These are phyloP conservation scores for Mycena filopes DNA, from an alignment of 768 basidiomycete genomes.

Conservation along the genomic window DNA sequence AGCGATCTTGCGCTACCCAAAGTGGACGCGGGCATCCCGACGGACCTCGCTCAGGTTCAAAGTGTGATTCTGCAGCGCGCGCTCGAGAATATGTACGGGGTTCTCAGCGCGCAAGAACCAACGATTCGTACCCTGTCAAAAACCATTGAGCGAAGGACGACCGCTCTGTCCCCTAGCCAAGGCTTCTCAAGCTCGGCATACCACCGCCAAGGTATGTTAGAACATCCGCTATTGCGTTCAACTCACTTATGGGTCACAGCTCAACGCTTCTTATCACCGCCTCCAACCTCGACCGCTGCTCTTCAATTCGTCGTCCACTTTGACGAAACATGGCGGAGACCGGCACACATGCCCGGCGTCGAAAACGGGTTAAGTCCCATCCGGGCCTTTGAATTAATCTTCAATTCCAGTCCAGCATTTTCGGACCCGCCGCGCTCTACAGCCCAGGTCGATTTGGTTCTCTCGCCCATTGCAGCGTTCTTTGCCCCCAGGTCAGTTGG, in stretches of 20 bases:
- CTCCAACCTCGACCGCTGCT: too few relatives aligned
- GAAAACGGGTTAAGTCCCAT: not conserved
- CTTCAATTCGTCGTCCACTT: not conserved
- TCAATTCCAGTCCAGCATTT: not conserved
- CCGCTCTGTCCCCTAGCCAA: not conserved
- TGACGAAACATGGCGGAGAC: not conserved
- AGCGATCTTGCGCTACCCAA: not conserved
- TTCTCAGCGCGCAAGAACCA: not conserved
- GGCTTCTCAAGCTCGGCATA: not conserved
- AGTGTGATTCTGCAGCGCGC: too few relatives aligned
- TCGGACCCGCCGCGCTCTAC: not conserved
- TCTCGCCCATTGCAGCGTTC: constrained; percentile 23
- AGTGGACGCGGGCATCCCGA: not conserved
- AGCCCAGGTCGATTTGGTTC: constrained; percentile 37
- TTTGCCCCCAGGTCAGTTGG: too few relatives aligned
- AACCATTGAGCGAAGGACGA: not conserved
- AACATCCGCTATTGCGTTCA: not conserved
- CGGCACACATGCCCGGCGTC: not conserved
- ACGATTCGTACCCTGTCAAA: not conserved
- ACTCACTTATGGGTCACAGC: not conserved
- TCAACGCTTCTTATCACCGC: not conserved
- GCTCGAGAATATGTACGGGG: too few relatives aligned
- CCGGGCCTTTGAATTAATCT: constrained; percentile 7
- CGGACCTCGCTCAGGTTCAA: not conserved
- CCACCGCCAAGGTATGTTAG: not conserved